Evolutionary conservation across 805 yeast genomes (phyloP).

Genomic region (Yarrowia sp.): DNA sequence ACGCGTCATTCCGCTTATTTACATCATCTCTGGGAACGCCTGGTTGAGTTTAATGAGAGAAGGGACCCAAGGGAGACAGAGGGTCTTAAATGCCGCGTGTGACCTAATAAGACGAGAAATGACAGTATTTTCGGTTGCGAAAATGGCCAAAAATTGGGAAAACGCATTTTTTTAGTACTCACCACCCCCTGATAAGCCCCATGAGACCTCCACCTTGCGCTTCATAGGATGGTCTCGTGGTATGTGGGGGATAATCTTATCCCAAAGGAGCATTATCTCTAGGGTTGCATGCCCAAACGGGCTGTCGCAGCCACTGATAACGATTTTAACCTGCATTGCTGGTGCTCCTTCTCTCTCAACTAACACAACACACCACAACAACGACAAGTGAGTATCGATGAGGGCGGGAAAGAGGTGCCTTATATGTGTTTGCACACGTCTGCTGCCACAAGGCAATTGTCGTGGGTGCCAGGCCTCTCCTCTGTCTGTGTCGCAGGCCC

Average conservation of each 20-base stretch:
- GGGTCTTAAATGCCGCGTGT: neutral
- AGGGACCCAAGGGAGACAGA: neutral
- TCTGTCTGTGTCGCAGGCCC: neutral
- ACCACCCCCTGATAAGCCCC: neutral
- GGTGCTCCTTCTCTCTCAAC: constrained; percentile 35
- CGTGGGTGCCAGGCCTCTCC: neutral
- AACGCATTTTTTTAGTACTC: no score
- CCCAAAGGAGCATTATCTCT: constrained; percentile 28
- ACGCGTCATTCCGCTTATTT: constrained; percentile 32
- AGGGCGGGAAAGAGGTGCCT: neutral
- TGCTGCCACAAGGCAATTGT: constrained; percentile 1
- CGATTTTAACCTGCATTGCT: constrained; percentile 37
- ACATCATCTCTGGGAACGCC: constrained; percentile 5
- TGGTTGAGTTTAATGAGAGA: constrained; percentile 18
- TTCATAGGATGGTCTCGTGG: constrained; percentile 15
- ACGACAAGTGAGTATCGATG: constrained; percentile 34
- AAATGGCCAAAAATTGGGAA: neutral
- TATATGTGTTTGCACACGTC: no score
- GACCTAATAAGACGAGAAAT: neutral
- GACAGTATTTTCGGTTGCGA: neutral
- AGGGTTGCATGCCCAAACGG: constrained; percentile 21
- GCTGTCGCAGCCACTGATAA: constrained; percentile 38
- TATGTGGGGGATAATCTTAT: constrained; percentile 37
- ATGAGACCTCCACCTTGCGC: constrained; percentile 20
- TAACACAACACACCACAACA: constrained; percentile 37